Conservation (phyloP, 495 filamentous ascomycete species). For the Aspergillus baeticus region DNA sequence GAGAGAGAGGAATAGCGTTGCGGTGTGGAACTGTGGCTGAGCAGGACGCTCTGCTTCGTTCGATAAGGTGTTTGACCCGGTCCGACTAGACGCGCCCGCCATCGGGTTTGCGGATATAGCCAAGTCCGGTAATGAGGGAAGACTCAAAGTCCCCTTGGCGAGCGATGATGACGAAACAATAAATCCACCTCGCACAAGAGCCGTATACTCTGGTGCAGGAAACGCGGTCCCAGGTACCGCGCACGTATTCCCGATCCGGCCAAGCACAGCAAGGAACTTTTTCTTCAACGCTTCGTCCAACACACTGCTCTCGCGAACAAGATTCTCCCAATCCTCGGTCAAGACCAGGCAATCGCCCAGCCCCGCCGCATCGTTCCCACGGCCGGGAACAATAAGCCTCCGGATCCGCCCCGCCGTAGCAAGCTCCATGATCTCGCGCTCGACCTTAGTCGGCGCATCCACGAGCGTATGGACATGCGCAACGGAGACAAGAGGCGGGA, state of each 20-base stretch:
- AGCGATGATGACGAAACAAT: slow-evolving; percentile 56
- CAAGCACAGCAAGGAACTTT: slow-evolving; percentile 56
- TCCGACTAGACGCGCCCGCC: slow-evolving; percentile 48
- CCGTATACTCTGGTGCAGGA: slow-evolving; percentile 48
- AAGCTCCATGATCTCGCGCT: slow-evolving; percentile 70
- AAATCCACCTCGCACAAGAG: slow-evolving; percentile 70
- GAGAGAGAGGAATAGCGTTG: slow-evolving; percentile 61
- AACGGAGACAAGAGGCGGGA: slow-evolving; percentile 70
- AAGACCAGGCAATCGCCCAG: slow-evolving; percentile 73
- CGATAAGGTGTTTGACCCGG: not conserved
- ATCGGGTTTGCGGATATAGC: slow-evolving; percentile 40
- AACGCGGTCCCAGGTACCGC: slow-evolving; percentile 50
- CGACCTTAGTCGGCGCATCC: slow-evolving; percentile 64
- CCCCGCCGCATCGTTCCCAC: slow-evolving; percentile 57
- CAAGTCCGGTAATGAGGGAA: slow-evolving; percentile 53
- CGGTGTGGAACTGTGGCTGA: slow-evolving; percentile 30
- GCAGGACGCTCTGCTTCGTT: not conserved
- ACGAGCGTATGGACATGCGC: slow-evolving; percentile 70
- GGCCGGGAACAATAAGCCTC: slow-evolving; percentile 64
- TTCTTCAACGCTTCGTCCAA: slow-evolving; percentile 53
- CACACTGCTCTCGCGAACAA: slow-evolving; percentile 45
- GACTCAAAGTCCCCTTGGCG: slow-evolving; percentile 43
- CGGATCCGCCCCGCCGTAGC: slow-evolving; percentile 58
- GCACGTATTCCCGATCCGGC: slow-evolving; percentile 51
- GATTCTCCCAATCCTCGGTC: slow-evolving; percentile 56